Evolutionary conservation across 495 filamentous ascomycete genomes (phyloP).

Genomic region (Talaromyces trachyspermus): DNA sequence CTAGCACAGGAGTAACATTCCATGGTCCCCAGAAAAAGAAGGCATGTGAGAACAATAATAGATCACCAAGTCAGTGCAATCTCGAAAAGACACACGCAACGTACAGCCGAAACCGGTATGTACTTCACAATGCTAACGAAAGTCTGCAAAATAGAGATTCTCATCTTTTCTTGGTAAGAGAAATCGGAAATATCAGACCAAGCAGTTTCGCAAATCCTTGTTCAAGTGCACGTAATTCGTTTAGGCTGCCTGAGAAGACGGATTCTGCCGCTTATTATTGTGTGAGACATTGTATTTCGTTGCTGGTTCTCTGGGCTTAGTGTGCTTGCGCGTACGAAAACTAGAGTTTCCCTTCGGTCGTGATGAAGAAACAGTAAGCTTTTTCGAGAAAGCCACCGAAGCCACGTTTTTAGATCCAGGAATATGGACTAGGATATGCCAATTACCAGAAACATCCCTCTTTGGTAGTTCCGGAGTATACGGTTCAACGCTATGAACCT

Average conservation of each 20-base stretch:
- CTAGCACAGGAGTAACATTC: too few relatives aligned
- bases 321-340: constrained; percentile 29
- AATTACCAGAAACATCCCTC: constrained; percentile 28
- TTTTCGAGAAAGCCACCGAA: constrained; percentile 24
- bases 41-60: too few relatives aligned
- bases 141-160: too few relatives aligned
- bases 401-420: constrained; percentile 29
- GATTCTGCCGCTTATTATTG: constrained; percentile 2
- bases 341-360: constrained; percentile 24
- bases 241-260: constrained; percentile 1
- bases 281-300: constrained; percentile 10
- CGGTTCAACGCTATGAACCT: constrained; percentile 33
- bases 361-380: constrained; percentile 15
- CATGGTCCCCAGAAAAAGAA: too few relatives aligned
- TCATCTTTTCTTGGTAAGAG: too few relatives aligned
- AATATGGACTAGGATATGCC: constrained; percentile 25
- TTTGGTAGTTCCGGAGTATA: constrained; percentile 28
- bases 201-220: too few relatives aligned
- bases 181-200: too few relatives aligned
- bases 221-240: too few relatives aligned
- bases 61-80: too few relatives aligned
- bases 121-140: too few relatives aligned
- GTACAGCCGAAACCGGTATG: too few relatives aligned
- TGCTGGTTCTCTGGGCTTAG: constrained; percentile 26
- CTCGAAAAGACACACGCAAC: too few relatives aligned